Evolutionary conservation across 2,329 filamentous ascomycete species (phyloP).

Genomic region (Botrytis squamosa): DNA sequence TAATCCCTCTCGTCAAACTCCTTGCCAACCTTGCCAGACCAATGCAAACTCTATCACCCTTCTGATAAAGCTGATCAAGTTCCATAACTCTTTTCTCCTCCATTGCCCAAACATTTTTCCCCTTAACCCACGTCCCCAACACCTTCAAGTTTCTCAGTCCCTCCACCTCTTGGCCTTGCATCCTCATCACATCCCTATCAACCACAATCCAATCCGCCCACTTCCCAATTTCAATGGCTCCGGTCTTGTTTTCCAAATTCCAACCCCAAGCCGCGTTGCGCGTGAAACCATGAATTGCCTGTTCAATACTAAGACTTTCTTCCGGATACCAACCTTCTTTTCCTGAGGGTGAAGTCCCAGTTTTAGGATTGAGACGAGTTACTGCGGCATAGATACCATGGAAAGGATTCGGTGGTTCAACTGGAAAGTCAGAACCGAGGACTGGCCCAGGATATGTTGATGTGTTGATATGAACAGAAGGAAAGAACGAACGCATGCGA

Average conservation of each 20-base stretch:
- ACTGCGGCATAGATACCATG: constrained; percentile 69
- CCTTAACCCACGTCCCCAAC: constrained; percentile 67
- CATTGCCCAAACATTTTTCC: constrained; percentile 38
- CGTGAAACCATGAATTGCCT: constrained; percentile 64
- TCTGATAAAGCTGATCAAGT: not conserved
- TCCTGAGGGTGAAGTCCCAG: constrained; percentile 50
- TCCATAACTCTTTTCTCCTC: not conserved
- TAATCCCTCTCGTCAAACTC: not conserved
- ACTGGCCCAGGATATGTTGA: constrained; percentile 44
- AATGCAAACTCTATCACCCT: not conserved
- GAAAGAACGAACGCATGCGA: constrained; percentile 61
- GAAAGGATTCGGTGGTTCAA: constrained; percentile 67
- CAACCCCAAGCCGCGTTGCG: constrained; percentile 56
- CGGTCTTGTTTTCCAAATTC: constrained; percentile 58
- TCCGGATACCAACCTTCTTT: constrained; percentile 56
- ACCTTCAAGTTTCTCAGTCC: constrained; percentile 55
- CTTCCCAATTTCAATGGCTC: constrained; percentile 57
- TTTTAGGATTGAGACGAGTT: constrained; percentile 57
- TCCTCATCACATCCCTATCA: constrained; percentile 53
- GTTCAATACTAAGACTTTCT: constrained; percentile 56
- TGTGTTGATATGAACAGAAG: constrained; percentile 35
- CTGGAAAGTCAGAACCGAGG: constrained; percentile 69
- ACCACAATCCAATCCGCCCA: constrained; percentile 72
- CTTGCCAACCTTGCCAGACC: not conserved
- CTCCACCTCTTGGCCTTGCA: constrained; percentile 39